Conservation (phyloP, 495 filamentous ascomycete genomes). For the Lasiosphaeria miniovina region DNA sequence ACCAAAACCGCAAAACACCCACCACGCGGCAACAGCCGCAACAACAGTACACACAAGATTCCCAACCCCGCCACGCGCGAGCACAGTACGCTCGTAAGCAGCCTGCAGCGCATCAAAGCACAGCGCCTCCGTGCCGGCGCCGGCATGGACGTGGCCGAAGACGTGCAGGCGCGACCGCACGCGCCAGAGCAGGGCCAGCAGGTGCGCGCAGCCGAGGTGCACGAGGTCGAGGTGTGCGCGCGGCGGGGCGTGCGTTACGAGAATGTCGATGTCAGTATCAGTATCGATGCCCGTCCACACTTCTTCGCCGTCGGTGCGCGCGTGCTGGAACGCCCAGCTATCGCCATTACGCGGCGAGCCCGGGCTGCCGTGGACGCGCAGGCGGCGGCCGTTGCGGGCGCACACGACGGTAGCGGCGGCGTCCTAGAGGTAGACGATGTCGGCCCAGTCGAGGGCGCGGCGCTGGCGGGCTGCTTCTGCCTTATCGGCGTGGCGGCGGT, state of each 20-base stretch:
- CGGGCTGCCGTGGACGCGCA: slow-evolving; percentile 43
- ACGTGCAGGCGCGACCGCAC: slow-evolving; percentile 67
- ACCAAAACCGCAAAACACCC: neutral
- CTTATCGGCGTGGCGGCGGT: neutral
- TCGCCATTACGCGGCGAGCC: slow-evolving; percentile 29
- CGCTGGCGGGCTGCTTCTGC: neutral
- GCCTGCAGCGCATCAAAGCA: slow-evolving; percentile 24
- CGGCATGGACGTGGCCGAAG: slow-evolving; percentile 71
- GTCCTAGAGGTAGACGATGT: slow-evolving; percentile 48
- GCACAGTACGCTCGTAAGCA: slow-evolving; percentile 20
- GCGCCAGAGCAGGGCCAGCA: slow-evolving; percentile 66
- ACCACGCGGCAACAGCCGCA: too few species aligned
- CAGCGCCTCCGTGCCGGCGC: slow-evolving; percentile 39
- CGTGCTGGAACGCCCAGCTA: slow-evolving; percentile 32
- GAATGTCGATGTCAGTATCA: slow-evolving; percentile 54
- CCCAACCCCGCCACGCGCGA: slow-evolving; percentile 21
- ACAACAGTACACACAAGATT: slow-evolving; percentile 11
- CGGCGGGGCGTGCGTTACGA: slow-evolving; percentile 70
- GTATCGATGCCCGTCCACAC: neutral
- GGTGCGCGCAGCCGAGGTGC: slow-evolving; percentile 59
- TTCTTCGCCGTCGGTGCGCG: slow-evolving; percentile 22
- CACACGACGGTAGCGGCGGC: slow-evolving; percentile 21
- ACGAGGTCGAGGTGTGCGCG: slow-evolving; percentile 62
- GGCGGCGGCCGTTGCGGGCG: slow-evolving; percentile 26
- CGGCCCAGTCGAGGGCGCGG: slow-evolving; percentile 37